Conservation (phyloP, 805 yeast genomes). For the Saccharomyces cerevisiae region DNA sequence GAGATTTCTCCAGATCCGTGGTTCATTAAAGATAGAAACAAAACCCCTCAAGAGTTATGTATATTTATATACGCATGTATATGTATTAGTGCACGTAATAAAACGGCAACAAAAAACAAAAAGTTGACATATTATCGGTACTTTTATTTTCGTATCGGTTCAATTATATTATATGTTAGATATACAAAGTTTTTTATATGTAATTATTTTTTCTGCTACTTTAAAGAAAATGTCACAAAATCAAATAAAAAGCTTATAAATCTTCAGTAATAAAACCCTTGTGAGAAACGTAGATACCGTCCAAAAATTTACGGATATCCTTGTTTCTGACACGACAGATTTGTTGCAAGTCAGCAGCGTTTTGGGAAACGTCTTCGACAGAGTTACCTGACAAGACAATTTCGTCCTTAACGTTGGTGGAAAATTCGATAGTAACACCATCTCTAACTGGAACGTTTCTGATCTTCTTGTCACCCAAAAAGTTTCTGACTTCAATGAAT, state of each 20-base stretch:
- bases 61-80: constrained; percentile 7
- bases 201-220: not conserved
- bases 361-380: constrained; percentile 93
- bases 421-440: constrained; percentile 81
- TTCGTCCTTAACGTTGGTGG: constrained; percentile 89
- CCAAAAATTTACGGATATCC: constrained; percentile 99
- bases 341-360: constrained; percentile 97
- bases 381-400: constrained; percentile 78
- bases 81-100: constrained; percentile 31
- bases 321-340: constrained; percentile 97
- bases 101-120: not conserved
- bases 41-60: not conserved
- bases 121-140: not conserved
- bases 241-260: constrained; percentile 18
- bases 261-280: constrained; percentile 81
- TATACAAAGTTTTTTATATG: not conserved
- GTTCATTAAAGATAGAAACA: constrained; percentile 18
- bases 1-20: constrained; percentile 47
- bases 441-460: constrained; percentile 79
- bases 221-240: not conserved
- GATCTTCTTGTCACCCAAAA: constrained; percentile 98
- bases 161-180: not conserved
- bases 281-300: constrained; percentile 98
- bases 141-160: not conserved
- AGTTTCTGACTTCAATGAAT: constrained; percentile 94